phyloP scores from a whole-genome alignment of 192 early-diverging fungal genomes.

The Mortierella claussenii region DNA sequence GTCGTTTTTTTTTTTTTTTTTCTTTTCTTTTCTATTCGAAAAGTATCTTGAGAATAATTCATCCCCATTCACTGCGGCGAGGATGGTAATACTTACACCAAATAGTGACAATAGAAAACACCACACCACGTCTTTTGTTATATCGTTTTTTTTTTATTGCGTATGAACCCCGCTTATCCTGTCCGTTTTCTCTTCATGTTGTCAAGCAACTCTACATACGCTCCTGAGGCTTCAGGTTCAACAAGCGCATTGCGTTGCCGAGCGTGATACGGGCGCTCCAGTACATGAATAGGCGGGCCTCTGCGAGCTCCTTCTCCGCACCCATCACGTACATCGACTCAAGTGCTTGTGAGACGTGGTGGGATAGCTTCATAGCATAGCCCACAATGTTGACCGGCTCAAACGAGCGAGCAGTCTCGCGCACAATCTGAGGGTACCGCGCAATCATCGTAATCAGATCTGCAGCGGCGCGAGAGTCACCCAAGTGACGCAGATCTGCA shows the following conservation, averaged over 20 bases:
- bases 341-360: conserved; percentile 80
- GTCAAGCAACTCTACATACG: conserved; percentile 93
- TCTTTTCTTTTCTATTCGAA: too few relatives aligned
- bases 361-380: conserved; percentile 86
- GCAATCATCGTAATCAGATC: conserved; percentile 81
- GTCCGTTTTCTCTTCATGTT: too few relatives aligned
- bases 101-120: too few relatives aligned
- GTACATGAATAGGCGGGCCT: conserved; percentile 91
- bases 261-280: conserved; percentile 84
- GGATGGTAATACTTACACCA: too few relatives aligned
- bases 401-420: conserved; percentile 66
- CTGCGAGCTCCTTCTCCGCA: conserved; percentile 77
- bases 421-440: conserved; percentile 88
- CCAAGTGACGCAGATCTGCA: conserved; percentile 75
- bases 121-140: too few relatives aligned
- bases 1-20: too few relatives aligned
- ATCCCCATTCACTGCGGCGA: too few relatives aligned
- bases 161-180: too few relatives aligned
- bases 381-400: conserved; percentile 91
- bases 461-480: conserved; percentile 71
- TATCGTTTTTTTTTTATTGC: too few relatives aligned
- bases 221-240: conserved; percentile 87
- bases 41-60: too few relatives aligned
- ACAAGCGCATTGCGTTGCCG: conserved; percentile 84
- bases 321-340: conserved; percentile 82